Conservation (phyloP, 169 alveolate genomes). For the Eimeria falciformis region DNA sequence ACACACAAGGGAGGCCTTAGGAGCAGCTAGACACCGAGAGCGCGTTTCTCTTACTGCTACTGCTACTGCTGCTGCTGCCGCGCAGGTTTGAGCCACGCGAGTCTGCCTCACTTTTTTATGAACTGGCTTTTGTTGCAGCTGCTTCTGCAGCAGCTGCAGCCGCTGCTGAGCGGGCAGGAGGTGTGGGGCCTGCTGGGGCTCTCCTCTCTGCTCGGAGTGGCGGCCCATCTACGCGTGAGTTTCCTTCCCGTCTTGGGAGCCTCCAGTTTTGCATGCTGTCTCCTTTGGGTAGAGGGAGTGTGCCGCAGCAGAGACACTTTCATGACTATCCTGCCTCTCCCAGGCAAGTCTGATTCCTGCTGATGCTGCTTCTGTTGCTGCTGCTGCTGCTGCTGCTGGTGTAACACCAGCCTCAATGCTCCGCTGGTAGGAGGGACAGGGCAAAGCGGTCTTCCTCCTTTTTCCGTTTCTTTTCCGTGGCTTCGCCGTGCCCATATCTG, state of each 20-base stretch:
- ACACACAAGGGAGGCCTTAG: no score
- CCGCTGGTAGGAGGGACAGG: background rate
- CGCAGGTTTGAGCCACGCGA: slow-evolving; percentile 38
- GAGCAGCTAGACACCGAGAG: no score
- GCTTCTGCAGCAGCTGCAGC: slow-evolving; percentile 18
- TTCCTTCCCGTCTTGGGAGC: background rate
- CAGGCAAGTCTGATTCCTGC: background rate
- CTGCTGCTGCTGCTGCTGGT: slow-evolving; percentile 20
- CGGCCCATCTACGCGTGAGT: background rate
- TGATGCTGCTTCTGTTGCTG: slow-evolving; percentile 1
- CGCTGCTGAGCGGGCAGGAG: background rate
- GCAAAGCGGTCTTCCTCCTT: background rate
- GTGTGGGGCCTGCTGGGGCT: background rate
- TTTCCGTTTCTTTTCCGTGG: background rate
- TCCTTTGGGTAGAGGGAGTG: background rate
- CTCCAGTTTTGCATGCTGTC: slow-evolving; percentile 2
- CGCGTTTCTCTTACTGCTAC: background rate
- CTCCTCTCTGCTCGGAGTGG: background rate
- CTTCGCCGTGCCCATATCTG: background rate
- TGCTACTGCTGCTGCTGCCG: slow-evolving; percentile 11
- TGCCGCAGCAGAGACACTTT: slow-evolving; percentile 17
- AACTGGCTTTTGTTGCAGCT: slow-evolving; percentile 9
- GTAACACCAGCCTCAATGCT: background rate
- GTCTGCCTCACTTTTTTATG: background rate
- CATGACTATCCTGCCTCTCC: background rate